A percentile compares a stretch with the other conserved stretches of the same genome.
Evolutionary conservation across 2,329 filamentous ascomycete genomes (phyloP).

Genomic region (Zalaria obscura): DNA sequence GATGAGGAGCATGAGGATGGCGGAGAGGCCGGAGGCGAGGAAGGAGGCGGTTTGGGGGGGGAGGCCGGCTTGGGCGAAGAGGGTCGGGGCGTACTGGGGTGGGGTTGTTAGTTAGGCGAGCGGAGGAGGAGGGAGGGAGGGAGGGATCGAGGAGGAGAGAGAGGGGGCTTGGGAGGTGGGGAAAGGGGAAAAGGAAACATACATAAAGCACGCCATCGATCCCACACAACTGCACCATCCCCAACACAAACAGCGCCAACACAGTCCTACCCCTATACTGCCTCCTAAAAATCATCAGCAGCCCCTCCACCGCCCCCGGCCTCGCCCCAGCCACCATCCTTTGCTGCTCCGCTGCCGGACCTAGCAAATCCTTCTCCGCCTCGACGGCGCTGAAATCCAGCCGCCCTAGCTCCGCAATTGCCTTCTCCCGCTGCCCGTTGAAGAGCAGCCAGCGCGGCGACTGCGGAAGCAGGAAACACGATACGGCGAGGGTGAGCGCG

Average conservation of each 20-base stretch:
- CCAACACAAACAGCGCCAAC: constrained; percentile 42
- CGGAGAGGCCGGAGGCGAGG: constrained; percentile 44
- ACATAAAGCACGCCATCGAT: constrained; percentile 51
- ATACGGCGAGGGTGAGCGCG: constrained; percentile 24
- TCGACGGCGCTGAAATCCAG: constrained; percentile 26
- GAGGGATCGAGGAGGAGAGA: neutral
- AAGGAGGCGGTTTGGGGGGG: constrained; percentile 37
- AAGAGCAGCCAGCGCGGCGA: constrained; percentile 44
- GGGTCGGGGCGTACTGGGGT: constrained; percentile 41
- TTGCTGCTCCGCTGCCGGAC: constrained; percentile 10
- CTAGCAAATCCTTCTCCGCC: constrained; percentile 33
- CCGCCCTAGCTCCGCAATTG: constrained; percentile 25
- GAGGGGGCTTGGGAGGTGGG: too few species aligned
- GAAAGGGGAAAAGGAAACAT: constrained; percentile 11
- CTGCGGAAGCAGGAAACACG: constrained; percentile 34
- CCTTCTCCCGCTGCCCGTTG: constrained; percentile 33
- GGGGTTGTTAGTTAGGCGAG: neutral
- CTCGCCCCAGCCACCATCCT: neutral
- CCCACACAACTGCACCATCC: constrained; percentile 45
- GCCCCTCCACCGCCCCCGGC: constrained; percentile 7
- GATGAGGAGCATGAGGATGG: constrained; percentile 38
- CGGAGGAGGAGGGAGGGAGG: neutral
- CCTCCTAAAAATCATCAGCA: constrained; percentile 12
- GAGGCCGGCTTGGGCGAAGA: constrained; percentile 44
- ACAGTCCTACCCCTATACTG: constrained; percentile 29